A percentile compares a stretch with the other conserved stretches of the same genome.
Evolutionary conservation across 2,329 filamentous ascomycete species (phyloP).

Genomic region (Myriangium duriaei): DNA sequence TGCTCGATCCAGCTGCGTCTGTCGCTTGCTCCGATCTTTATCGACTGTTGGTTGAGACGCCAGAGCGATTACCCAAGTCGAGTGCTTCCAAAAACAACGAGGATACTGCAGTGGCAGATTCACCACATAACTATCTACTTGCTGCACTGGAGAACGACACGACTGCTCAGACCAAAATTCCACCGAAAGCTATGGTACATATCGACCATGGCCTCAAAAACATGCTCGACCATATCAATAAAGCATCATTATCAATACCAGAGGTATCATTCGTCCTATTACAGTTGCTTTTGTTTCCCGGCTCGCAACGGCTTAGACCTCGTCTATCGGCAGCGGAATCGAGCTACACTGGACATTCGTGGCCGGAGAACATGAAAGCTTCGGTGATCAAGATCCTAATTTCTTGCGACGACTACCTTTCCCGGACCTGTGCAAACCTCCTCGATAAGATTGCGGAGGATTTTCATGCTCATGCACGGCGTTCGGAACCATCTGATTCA

Average conservation of each 20-base stretch:
- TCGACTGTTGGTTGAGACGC: slow-evolving; percentile 15
- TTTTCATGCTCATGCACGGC: not conserved
- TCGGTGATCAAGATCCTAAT: slow-evolving; percentile 41
- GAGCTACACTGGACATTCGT: slow-evolving; percentile 41
- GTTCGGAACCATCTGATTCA: not conserved
- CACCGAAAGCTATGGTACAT: slow-evolving; percentile 12
- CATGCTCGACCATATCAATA: slow-evolving; percentile 36
- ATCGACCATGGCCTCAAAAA: slow-evolving; percentile 22
- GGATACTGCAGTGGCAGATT: slow-evolving; percentile 41
- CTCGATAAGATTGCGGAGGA: slow-evolving; percentile 1
- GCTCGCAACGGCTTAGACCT: slow-evolving; percentile 15
- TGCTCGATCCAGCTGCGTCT: slow-evolving; percentile 33
- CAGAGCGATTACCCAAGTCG: slow-evolving; percentile 35
- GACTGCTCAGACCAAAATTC: slow-evolving; percentile 11
- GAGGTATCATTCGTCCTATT: slow-evolving; percentile 44
- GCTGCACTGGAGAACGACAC: slow-evolving; percentile 4
- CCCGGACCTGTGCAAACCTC: slow-evolving; percentile 29
- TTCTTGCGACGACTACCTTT: slow-evolving; percentile 42
- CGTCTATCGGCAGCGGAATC: slow-evolving; percentile 23
- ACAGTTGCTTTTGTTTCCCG: slow-evolving; percentile 36
- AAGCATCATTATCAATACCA: slow-evolving; percentile 33
- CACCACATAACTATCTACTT: slow-evolving; percentile 1
- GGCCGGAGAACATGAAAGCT: slow-evolving; percentile 44
- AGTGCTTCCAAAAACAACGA: slow-evolving; percentile 43
- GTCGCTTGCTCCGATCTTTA: slow-evolving; percentile 2